A percentile compares a stretch with the other conserved stretches of the same genome.
Conservation (phyloP, 257 asterid genomes). For the Ballota nigra region DNA sequence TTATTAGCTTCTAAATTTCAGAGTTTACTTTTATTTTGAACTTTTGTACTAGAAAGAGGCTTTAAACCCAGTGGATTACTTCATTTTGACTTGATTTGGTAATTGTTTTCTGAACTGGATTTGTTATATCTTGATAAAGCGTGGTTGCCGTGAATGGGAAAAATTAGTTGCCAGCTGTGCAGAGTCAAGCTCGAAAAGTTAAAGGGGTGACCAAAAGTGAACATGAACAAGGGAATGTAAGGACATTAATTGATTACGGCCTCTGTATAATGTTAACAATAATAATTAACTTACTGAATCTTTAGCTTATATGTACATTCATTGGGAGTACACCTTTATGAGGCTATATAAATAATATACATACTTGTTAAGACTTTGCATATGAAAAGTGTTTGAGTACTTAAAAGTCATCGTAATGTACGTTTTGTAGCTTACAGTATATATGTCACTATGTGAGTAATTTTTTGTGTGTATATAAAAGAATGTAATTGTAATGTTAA, state of each 20-base stretch:
- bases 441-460: too few relatives aligned
- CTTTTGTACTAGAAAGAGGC: background rate
- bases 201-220: conserved; percentile 25
- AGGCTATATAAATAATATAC: too few relatives aligned
- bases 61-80: background rate
- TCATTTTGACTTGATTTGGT: background rate
- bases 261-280: background rate
- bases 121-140: conserved; percentile 6
- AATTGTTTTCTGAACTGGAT: background rate
- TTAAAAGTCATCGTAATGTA: too few relatives aligned
- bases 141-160: background rate
- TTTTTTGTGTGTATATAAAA: background rate
- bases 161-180: background rate
- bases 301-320: background rate
- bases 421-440: too few relatives aligned
- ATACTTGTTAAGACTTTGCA: too few relatives aligned
- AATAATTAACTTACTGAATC: background rate
- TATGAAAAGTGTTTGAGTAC: too few relatives aligned
- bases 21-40: background rate
- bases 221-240: conserved; percentile 10
- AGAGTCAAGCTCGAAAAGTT: conserved; percentile 12
- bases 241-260: background rate
- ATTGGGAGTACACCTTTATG: background rate
- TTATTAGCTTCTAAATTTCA: background rate
- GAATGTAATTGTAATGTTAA: background rate